phyloP scores from a whole-genome alignment of 176 grass and related monocot species.

The Elaeis guineensis region DNA sequence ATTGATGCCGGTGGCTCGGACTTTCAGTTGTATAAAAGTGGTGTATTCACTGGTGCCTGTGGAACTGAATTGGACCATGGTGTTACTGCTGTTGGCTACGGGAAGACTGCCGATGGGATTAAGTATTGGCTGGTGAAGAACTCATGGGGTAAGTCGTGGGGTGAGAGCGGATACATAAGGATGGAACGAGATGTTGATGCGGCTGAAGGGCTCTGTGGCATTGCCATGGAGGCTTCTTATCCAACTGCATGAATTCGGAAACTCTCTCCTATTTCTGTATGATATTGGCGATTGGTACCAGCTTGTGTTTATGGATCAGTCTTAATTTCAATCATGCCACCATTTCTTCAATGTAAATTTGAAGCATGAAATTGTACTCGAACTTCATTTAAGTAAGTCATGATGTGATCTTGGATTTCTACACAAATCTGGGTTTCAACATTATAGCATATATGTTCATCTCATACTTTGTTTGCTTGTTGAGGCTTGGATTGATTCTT shows the following conservation, averaged over 20 bases:
- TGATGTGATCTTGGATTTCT: too few relatives aligned
- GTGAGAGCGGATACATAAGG: conserved; percentile 44
- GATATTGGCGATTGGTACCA: too few relatives aligned
- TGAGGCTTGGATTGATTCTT: too few relatives aligned
- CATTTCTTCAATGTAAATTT: too few relatives aligned
- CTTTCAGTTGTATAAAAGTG: conserved; percentile 45
- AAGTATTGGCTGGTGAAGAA: conserved; percentile 65
- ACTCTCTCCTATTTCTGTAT: too few relatives aligned
- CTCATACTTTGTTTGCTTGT: too few relatives aligned
- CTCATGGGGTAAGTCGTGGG: conserved; percentile 47
- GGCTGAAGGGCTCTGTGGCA: conserved; percentile 41
- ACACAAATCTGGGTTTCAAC: too few relatives aligned
- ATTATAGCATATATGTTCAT: too few relatives aligned
- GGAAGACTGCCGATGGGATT: conserved; percentile 4
- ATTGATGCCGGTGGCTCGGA: conserved; percentile 36
- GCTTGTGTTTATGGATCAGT: too few relatives aligned
- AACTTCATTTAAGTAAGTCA: too few relatives aligned
- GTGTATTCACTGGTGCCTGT: conserved; percentile 41
- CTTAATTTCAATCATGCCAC: too few relatives aligned
- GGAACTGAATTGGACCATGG: conserved; percentile 41
- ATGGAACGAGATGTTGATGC: conserved; percentile 27
- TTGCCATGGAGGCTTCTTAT: conserved; percentile 41
- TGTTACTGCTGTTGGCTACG: conserved; percentile 40
- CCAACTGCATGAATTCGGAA: conserved; percentile 19
- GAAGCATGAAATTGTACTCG: too few relatives aligned